A percentile compares a stretch with the other conserved stretches of the same genome.
Evolutionary conservation across 2,329 filamentous ascomycete species (phyloP).

Genomic region (Berkeleyomyces basicola): DNA sequence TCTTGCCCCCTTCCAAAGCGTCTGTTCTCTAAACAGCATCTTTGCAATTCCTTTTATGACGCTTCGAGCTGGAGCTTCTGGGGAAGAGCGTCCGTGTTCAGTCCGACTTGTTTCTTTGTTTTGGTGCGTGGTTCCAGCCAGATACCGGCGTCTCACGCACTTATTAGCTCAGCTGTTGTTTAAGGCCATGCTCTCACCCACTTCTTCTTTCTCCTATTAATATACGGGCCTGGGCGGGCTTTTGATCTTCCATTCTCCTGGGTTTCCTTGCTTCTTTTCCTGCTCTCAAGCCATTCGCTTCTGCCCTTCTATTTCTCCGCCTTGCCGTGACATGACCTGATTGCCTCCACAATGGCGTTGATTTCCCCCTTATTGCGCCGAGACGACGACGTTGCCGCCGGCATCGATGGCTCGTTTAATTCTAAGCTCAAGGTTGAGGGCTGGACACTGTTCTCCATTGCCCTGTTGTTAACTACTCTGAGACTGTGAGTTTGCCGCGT

Average conservation of each 20-base stretch:
- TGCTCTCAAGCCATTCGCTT: background rate
- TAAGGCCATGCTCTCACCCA: background rate
- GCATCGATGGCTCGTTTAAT: conserved; percentile 11
- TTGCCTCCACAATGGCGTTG: background rate
- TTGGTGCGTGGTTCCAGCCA: background rate
- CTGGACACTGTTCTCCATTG: conserved; percentile 12
- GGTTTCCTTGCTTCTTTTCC: background rate
- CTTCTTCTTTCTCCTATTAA: background rate
- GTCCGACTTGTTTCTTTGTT: background rate
- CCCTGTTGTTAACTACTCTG: conserved; percentile 6
- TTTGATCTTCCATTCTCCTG: background rate
- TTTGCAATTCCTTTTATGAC: background rate
- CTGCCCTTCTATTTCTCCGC: background rate
- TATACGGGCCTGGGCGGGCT: background rate
- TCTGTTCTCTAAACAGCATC: background rate
- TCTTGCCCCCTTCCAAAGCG: background rate
- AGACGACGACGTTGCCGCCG: conserved; percentile 9
- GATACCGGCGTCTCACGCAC: background rate
- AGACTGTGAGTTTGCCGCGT: conserved; percentile 6
- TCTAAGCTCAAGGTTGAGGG: conserved; percentile 5
- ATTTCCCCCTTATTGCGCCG: background rate
- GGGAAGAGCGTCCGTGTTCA: background rate
- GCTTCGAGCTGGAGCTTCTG: background rate
- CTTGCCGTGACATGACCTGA: background rate
- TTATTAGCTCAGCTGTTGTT: conserved; percentile 1